Conservation (phyloP, 139 green algal genomes). For the Spirogloea muscicola region DNA sequence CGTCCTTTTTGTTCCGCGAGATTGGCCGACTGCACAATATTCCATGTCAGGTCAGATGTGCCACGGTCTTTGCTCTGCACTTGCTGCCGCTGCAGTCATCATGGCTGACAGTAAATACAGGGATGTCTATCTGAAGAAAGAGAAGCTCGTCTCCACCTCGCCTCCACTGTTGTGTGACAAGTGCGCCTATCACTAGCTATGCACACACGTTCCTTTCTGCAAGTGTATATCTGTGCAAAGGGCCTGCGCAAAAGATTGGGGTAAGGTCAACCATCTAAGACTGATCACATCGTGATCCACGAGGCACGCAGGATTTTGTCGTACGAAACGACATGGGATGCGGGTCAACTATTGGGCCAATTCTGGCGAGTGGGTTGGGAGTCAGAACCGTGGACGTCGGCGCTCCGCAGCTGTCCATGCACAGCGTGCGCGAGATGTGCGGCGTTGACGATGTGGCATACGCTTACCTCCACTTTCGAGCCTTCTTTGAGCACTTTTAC, state of each 20-base stretch:
- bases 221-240: too few species aligned
- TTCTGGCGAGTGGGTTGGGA: slow-evolving; percentile 70
- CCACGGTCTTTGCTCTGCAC: too few species aligned
- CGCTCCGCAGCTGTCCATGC: slow-evolving; percentile 76
- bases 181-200: too few species aligned
- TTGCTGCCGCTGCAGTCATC: too few species aligned
- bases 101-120: too few species aligned
- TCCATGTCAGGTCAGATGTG: slow-evolving; percentile 57
- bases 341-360: slow-evolving; percentile 93
- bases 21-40: slow-evolving; percentile 59
- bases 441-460: slow-evolving; percentile 50
- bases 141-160: too few species aligned
- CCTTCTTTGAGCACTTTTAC: slow-evolving; percentile 35
- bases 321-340: slow-evolving; percentile 94
- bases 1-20: slow-evolving; percentile 80
- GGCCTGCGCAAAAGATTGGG: too few species aligned
- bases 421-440: slow-evolving; percentile 80
- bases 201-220: too few species aligned
- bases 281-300: neutral
- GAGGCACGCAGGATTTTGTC: slow-evolving; percentile 64
- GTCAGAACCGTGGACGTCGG: slow-evolving; percentile 89
- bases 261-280: too few species aligned
- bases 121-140: too few species aligned
- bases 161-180: too few species aligned
- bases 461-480: slow-evolving; percentile 47